Percentiles rank a stretch among this genome's conserved stretches.
phyloP scores from a whole-genome alignment of 2,329 filamentous ascomycete genomes.

The Pestalotiopsis sp. region DNA sequence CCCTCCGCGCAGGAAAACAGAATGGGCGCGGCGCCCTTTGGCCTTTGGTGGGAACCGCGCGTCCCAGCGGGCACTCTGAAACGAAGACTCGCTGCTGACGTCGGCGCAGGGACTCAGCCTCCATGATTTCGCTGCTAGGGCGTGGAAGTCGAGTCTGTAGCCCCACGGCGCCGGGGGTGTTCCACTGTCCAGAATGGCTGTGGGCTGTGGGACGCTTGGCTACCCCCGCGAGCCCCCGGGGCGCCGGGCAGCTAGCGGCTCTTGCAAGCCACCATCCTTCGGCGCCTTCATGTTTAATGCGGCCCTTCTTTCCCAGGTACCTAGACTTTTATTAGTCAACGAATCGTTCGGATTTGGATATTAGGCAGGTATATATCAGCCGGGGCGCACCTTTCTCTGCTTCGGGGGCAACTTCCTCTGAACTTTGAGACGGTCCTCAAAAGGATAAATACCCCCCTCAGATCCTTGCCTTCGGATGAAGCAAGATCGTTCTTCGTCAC shows the following conservation, averaged over 20 bases:
- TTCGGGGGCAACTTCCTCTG: too few species aligned
- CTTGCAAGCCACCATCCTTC: neutral
- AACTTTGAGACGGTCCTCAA: too few species aligned
- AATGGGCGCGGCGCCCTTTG: too few species aligned
- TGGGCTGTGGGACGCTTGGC: neutral
- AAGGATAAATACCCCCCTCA: too few species aligned
- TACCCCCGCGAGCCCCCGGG: too few species aligned
- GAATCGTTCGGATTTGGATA: too few species aligned
- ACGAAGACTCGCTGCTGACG: constrained; percentile 7
- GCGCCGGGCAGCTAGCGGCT: neutral
- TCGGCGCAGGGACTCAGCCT: constrained; percentile 8
- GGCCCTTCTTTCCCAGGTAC: neutral
- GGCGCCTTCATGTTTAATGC: neutral
- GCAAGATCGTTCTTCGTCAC: neutral
- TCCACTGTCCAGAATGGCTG: neutral
- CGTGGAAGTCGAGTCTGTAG: neutral
- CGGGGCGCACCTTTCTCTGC: too few species aligned
- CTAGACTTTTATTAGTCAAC: neutral
- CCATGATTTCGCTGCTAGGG: constrained; percentile 5
- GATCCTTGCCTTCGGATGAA: neutral
- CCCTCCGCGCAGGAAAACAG: too few species aligned
- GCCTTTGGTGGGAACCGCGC: constrained; percentile 3
- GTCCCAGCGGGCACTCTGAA: constrained; percentile 3
- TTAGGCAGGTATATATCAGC: too few species aligned
- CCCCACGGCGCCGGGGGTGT: neutral